Evolutionary conservation across 352 stramenopile genomes (phyloP), one percentile per base, ranked within the genome.

Genomic region (Thraustochytrium aureum): DNA sequence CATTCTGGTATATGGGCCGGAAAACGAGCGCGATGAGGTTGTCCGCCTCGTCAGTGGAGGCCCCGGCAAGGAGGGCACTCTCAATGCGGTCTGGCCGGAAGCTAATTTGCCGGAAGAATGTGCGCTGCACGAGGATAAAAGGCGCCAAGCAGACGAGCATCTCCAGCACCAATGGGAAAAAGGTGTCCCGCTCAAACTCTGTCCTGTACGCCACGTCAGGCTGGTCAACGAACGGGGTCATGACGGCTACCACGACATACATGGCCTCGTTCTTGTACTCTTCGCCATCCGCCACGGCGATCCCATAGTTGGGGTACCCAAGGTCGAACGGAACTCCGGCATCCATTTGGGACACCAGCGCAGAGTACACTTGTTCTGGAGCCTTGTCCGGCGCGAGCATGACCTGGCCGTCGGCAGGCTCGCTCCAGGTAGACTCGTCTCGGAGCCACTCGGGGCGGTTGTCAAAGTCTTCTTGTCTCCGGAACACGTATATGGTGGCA

Each of bases 51-150:
- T 79, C 50, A 10, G 26, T 54, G 20, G 69, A 41, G 12, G 69
- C 50, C 32, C 50, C 69, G 20, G 65, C 47, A 30, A 79, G 41
- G 10, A 79, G 43, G 1, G 30, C 69, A 20, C 32, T 73, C 69
- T 79, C 52, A 32, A 79, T 79, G 26, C 69, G 32, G 30, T 79
- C 69, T n/a, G 61, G 20, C 22, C 69, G 69, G 47, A 45, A 79
- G 59, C 26, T 47, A 14, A 79, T 43, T 7, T 32, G 33, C 2
- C 41, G 47, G 37, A 64, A 73, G 33, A 79, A 79, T 0, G 22
- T 26, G 7, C 33, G 32, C 41, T 79, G 69, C 37, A 79, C 22
- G 17, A 72, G n/a, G 10, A 74, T 17, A 37, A 79, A 79, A 41
- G 69, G 69, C 22, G 67, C 30, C 38, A 17, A 35, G 5, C 38